Evolutionary conservation across 2,329 filamentous ascomycete species (phyloP).

Genomic region (Colletotrichum lindemuthianum): DNA sequence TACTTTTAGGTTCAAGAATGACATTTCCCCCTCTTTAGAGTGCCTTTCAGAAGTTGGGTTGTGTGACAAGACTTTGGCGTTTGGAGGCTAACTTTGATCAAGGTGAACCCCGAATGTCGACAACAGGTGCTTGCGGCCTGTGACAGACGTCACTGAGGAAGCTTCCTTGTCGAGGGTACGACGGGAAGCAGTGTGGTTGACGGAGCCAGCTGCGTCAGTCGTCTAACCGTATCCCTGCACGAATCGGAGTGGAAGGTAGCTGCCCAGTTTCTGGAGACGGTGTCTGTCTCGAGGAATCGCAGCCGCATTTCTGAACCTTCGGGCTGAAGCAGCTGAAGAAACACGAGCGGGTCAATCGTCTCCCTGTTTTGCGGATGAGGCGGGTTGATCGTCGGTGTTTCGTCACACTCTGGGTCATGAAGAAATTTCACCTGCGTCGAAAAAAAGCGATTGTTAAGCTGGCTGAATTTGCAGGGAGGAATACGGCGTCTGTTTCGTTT

Average conservation of each 20-base stretch:
- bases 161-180: not conserved
- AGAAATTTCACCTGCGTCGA: not conserved
- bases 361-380: not conserved
- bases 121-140: not conserved
- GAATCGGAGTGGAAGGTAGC: not conserved
- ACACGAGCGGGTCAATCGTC: constrained; percentile 7
- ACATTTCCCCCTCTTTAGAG: not conserved
- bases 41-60: not conserved
- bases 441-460: not conserved
- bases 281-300: constrained; percentile 11
- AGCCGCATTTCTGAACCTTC: constrained; percentile 2
- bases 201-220: constrained; percentile 1
- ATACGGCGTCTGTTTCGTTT: constrained; percentile 15
- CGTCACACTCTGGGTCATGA: not conserved
- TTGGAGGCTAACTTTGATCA: not conserved
- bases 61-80: not conserved
- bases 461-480: constrained; percentile 8
- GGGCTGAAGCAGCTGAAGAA: constrained; percentile 11
- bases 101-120: not conserved
- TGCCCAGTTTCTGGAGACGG: constrained; percentile 20
- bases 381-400: constrained; percentile 1
- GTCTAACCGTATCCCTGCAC: constrained; percentile 2
- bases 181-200: not conserved
- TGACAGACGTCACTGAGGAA: constrained; percentile 1
- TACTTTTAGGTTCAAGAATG: constrained; percentile 8